Base-by-base conservation (phyloP, 2,329 filamentous ascomycete species). In the Hymenoscyphus scutula region DNA sequence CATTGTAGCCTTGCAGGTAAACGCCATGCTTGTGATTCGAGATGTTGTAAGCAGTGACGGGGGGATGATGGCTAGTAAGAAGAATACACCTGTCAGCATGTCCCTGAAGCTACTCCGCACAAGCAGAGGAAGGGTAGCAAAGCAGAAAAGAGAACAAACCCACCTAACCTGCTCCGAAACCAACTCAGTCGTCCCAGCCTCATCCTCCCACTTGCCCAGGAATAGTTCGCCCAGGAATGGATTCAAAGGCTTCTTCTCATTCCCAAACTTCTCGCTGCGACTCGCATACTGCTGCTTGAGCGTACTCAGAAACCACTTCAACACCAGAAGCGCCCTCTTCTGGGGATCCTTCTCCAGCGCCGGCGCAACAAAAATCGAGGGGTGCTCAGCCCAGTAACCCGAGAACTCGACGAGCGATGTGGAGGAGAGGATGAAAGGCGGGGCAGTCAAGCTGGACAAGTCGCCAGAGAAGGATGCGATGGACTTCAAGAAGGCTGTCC, bases 201-300 rank as follows among this genome's bases (percentile, higher is more conserved):
- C 83, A 73, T 96, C 91, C 63, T 89, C 85, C 95, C 95, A 99
- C 71, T 88, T 89, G 27, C 94, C 95, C 30, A 98, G 77, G 78
- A 97, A 98, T 37, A 98, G 84, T 80, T 99, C 94, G 62, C 94
- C 94, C 38, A 99, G 79, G 78, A 99, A 98, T 0, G 95, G 95
- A 74, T 99, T 98, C 64, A 99, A 79, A 2, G 94, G 94, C 81
- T 98, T 99, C 86, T 98, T 98, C 82, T 97, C 94, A 73, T 92
- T 95, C 57, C 92, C 92, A 67, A 83, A 87, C 70, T 87, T 80
- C 70, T 97, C 93, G 74, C 91, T 96, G 63, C 84, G 82, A 72
- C 81, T 86, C 62, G 85, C 84, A 72, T 88, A 87, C 75, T 96
- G 92, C 77, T 96, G 91, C 80, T 95, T 96, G 59, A 98, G 82